These are phyloP conservation scores for Coemansia biformis DNA, from an alignment of 192 early-diverging fungal genomes.

Conservation along the genomic window DNA sequence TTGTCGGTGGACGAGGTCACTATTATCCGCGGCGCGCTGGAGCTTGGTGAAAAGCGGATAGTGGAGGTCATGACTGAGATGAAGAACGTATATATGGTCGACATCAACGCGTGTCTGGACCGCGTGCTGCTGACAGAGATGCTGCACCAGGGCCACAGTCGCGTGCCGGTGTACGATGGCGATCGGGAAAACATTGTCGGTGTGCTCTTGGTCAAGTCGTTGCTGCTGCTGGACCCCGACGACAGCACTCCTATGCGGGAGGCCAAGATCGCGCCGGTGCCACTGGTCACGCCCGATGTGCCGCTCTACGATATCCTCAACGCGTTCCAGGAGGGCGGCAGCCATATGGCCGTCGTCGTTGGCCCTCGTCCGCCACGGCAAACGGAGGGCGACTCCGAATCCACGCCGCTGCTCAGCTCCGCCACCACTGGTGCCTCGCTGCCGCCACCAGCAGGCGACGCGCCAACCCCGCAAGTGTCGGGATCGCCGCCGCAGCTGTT, in stretches of 20 bases:
- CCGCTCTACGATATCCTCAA: conserved; percentile 70
- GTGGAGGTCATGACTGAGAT: conserved; percentile 70
- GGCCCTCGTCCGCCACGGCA: conserved; percentile 7
- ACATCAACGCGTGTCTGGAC: conserved; percentile 58
- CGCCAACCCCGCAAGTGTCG: not conserved
- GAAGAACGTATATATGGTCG: conserved; percentile 64
- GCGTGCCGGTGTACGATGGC: conserved; percentile 71
- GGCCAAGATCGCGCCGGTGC: conserved; percentile 50
- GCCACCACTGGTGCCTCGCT: too few species aligned
- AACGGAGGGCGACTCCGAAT: conserved; percentile 7
- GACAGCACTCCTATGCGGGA: conserved; percentile 61
- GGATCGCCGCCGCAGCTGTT: conserved; percentile 22
- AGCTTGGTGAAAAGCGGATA: conserved; percentile 66
- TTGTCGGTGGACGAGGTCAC: conserved; percentile 73
- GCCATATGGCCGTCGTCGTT: conserved; percentile 70
- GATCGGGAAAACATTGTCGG: conserved; percentile 63
- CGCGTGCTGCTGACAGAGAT: conserved; percentile 56
- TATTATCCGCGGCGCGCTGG: conserved; percentile 72
- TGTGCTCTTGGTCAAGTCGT: conserved; percentile 68
- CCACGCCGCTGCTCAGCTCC: conserved; percentile 15
- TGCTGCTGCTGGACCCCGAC: conserved; percentile 70
- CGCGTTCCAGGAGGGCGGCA: conserved; percentile 77
- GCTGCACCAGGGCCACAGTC: conserved; percentile 63
- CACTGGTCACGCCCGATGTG: conserved; percentile 38
- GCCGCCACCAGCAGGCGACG: too few species aligned